These are phyloP conservation scores for Conticribra guillardii DNA, from an alignment of 108 stramenopile genomes.

Conservation along the genomic window DNA sequence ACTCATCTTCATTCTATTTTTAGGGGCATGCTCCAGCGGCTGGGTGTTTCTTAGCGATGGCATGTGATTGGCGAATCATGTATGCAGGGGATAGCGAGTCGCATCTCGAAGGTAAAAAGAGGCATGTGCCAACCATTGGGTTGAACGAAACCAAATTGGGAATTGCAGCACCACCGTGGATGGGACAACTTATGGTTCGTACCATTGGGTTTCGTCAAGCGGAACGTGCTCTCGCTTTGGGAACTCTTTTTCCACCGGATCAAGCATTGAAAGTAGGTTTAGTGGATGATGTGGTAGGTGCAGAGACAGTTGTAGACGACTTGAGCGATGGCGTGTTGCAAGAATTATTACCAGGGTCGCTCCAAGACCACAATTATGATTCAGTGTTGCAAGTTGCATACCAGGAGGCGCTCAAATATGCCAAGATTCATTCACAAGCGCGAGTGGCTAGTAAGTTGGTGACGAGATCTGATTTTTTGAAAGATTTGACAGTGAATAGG, in stretches of 20 bases:
- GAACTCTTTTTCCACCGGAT: conserved; percentile 66
- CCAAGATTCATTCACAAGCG: conserved; percentile 65
- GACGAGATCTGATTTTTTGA: conserved; percentile 51
- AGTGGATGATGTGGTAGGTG: conserved; percentile 72
- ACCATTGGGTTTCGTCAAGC: conserved; percentile 83
- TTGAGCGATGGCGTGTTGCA: conserved; percentile 13
- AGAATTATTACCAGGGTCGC: conserved; percentile 21
- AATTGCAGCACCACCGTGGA: conserved; percentile 70
- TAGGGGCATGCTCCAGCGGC: conserved; percentile 85
- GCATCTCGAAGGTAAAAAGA: conserved; percentile 4
- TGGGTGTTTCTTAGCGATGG: conserved; percentile 87
- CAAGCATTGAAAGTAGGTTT: conserved; percentile 69
- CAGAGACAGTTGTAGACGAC: conserved; percentile 13
- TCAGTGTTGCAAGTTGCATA: conserved; percentile 47
- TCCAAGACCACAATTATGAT: conserved; percentile 29
- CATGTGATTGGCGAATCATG: conserved; percentile 88
- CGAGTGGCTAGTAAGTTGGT: conserved; percentile 68
- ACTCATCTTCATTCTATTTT: too few relatives aligned
- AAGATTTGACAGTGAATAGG: conserved; percentile 53
- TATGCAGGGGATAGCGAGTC: conserved; percentile 22
- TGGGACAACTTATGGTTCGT: conserved; percentile 47
- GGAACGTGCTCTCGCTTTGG: conserved; percentile 71
- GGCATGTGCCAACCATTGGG: conserved; percentile 60
- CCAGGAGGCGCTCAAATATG: conserved; percentile 42
- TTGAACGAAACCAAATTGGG: conserved; percentile 86